Percentiles rank a stretch among this genome's conserved stretches.
Evolutionary conservation across 352 stramenopile species (phyloP).

Genomic region (Pythium volutum): DNA sequence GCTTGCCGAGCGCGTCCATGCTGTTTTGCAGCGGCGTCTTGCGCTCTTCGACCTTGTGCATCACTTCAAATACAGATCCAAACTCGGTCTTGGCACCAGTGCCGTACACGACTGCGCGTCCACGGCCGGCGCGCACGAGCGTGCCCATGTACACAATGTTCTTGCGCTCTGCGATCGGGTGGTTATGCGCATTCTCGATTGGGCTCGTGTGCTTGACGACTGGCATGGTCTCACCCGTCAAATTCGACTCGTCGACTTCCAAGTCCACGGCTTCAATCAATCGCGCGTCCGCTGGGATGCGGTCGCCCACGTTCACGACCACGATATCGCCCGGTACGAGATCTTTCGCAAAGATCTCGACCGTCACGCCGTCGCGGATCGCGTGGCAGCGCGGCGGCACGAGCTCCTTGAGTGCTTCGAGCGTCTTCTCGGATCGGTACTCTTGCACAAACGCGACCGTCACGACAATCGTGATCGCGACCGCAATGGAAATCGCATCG

Average conservation of each 20-base stretch:
- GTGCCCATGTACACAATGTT: conserved; percentile 98
- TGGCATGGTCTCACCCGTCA: conserved; percentile 92
- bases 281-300: conserved; percentile 90
- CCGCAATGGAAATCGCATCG: conserved; percentile 94
- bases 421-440: conserved; percentile 84
- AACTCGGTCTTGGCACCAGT: conserved; percentile 96
- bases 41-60: conserved; percentile 91
- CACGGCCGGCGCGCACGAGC: conserved; percentile 90
- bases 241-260: conserved; percentile 92
- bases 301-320: conserved; percentile 90
- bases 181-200: conserved; percentile 64
- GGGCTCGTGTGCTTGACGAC: conserved; percentile 67
- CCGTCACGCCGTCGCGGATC: conserved; percentile 46
- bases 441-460: conserved; percentile 94
- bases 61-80: conserved; percentile 93
- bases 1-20: conserved; percentile 96
- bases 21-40: conserved; percentile 93
- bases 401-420: conserved; percentile 80
- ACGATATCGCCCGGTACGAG: conserved; percentile 85
- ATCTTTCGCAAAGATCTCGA: conserved; percentile 73
- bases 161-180: conserved; percentile 74
- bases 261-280: conserved; percentile 87
- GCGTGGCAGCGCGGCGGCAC: conserved; percentile 72
- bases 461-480: conserved; percentile 96
- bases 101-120: conserved; percentile 91